A percentile compares a stretch with the other conserved stretches of the same genome.
Conservation (phyloP, 768 basidiomycete species). For the Amanita jacksonii region DNA sequence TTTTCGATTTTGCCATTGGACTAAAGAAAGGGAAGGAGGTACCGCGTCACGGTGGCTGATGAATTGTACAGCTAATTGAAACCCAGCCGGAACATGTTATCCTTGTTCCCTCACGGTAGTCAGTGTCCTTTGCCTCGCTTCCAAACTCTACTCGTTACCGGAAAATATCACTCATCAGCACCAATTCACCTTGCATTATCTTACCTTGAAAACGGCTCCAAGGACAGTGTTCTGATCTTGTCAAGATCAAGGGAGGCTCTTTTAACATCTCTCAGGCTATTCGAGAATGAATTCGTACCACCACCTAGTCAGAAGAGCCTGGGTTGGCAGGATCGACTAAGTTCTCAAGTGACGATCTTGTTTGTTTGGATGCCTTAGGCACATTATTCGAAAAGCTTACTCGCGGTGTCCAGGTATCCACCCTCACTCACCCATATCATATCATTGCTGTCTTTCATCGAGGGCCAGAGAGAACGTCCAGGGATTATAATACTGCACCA, state of each 20-base stretch:
- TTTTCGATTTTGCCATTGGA: constrained; percentile 96
- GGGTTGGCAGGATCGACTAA: constrained; percentile 23
- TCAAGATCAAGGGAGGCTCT: constrained; percentile 42
- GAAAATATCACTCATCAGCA: constrained; percentile 55
- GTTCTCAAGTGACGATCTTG: constrained; percentile 45
- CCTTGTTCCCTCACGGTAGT: constrained; percentile 30
- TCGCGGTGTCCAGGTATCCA: constrained; percentile 32
- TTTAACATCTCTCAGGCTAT: constrained; percentile 28
- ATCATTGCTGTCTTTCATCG: constrained; percentile 25
- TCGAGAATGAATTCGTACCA: constrained; percentile 50
- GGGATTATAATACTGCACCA: constrained; percentile 38
- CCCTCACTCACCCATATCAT: constrained; percentile 48
- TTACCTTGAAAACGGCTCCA: constrained; percentile 23
- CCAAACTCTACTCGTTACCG: constrained; percentile 50
- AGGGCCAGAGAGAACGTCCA: background rate
- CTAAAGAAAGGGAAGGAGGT: constrained; percentile 8
- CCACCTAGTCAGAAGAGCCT: constrained; percentile 21
- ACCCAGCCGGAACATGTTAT: constrained; percentile 8
- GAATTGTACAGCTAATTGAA: constrained; percentile 26
- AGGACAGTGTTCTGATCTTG: constrained; percentile 35
- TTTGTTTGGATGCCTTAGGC: constrained; percentile 20
- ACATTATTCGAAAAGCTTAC: background rate
- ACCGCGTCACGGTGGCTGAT: constrained; percentile 34
- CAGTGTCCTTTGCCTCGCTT: constrained; percentile 45
- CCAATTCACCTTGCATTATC: constrained; percentile 62